phyloP scores from a whole-genome alignment of 1,284 basidiomycete species.

The Melampsora medusae region DNA sequence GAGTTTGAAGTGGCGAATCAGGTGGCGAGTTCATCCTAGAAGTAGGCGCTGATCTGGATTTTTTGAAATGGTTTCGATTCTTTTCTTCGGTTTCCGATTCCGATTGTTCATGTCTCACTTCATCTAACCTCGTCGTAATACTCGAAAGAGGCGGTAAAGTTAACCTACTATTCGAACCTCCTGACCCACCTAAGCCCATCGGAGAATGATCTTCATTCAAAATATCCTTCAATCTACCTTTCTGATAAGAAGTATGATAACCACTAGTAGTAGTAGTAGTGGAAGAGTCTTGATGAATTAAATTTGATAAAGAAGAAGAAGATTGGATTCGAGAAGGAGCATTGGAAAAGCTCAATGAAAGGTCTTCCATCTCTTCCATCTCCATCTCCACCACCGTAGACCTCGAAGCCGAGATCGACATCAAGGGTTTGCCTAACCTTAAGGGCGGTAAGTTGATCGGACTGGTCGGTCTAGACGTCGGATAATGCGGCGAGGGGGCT shows the following conservation, averaged over 20 bases:
- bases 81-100: too few species aligned
- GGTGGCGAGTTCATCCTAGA: slow-evolving; percentile 43
- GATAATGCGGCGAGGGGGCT: background rate
- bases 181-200: too few species aligned
- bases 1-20: slow-evolving; percentile 15
- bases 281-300: too few species aligned
- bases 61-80: background rate
- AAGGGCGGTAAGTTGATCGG: slow-evolving; percentile 28
- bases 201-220: slow-evolving; percentile 21
- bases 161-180: background rate
- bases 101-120: too few species aligned
- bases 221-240: slow-evolving; percentile 24
- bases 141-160: slow-evolving; percentile 38
- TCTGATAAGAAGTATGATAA: too few species aligned
- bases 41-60: slow-evolving; percentile 30
- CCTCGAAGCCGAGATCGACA: slow-evolving; percentile 17
- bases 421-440: slow-evolving; percentile 11
- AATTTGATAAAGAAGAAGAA: too few species aligned
- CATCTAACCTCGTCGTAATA: background rate
- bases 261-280: too few species aligned
- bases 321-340: too few species aligned
- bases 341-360: too few species aligned
- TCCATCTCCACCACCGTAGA: too few species aligned
- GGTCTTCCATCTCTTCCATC: too few species aligned
- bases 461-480: slow-evolving; percentile 14